phyloP scores from a whole-genome alignment of 2,329 filamentous ascomycete genomes.

The Zymoseptoria brevis region DNA sequence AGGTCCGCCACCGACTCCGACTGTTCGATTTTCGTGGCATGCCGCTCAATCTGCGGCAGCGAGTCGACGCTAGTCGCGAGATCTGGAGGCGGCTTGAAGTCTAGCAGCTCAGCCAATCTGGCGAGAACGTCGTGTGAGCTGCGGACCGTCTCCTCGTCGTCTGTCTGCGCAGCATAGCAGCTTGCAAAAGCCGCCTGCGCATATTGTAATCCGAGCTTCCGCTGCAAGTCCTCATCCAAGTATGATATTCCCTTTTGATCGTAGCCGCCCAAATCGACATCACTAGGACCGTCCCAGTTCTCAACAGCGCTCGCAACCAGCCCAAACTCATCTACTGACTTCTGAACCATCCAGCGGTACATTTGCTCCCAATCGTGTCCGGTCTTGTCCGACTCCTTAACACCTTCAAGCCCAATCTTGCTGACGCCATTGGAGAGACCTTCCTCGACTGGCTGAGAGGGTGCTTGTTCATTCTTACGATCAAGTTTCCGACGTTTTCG shows the following conservation, averaged over 20 bases:
- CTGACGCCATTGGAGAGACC: conserved; percentile 7
- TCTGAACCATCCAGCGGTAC: conserved; percentile 57
- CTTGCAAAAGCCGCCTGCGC: conserved; percentile 60
- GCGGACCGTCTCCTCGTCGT: conserved; percentile 50
- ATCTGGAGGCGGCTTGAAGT: conserved; percentile 49
- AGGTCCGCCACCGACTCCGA: conserved; percentile 26
- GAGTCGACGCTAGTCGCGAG: conserved; percentile 35
- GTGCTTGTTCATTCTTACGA: conserved; percentile 2
- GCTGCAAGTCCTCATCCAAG: conserved; percentile 53
- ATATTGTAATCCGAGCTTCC: conserved; percentile 56
- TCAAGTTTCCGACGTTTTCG: conserved; percentile 41
- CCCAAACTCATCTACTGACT: conserved; percentile 53
- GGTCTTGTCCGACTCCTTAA: conserved; percentile 29
- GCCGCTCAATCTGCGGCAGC: conserved; percentile 36
- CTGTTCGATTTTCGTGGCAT: conserved; percentile 29
- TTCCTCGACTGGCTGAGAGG: conserved; percentile 1
- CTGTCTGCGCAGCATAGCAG: conserved; percentile 58
- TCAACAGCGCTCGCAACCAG: conserved; percentile 57
- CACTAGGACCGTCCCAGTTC: conserved; percentile 65
- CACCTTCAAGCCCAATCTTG: conserved; percentile 24
- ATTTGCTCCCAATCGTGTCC: conserved; percentile 61
- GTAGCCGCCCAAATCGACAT: conserved; percentile 57
- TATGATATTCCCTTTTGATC: conserved; percentile 45
- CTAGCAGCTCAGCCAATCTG: conserved; percentile 53
- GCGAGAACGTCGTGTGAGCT: conserved; percentile 54